Evolutionary conservation across 2,329 filamentous ascomycete genomes (phyloP), one percentile per base, ranked within the genome.

Genomic region (Zymoseptoria pseudotritici): DNA sequence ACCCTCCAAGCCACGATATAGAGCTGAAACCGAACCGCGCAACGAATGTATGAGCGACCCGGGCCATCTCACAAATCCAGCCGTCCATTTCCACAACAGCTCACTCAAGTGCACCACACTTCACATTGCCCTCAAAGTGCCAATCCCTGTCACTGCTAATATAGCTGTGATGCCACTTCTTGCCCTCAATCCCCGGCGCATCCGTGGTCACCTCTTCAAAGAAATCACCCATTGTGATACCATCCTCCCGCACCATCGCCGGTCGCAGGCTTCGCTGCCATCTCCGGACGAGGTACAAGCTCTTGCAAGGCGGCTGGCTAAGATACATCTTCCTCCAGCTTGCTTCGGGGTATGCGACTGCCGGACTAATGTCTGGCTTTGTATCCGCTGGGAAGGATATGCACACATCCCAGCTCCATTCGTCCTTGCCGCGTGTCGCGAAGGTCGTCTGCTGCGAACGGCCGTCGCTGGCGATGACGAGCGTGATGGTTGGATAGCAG

Each of bases 41-140:
- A 42, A 2, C 36, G 36, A 17, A 4, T 6, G 17, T 17, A 42
- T 0, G 17, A 17, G 36, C 36, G 36, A 42, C 4, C 17, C 36
- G 11, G 53, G 53, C 49, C 53, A 56, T 20, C 56, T 56, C 22
- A 10, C 4, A 17, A 29, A 50, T 19, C 9, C 8, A 55, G 17
- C 24, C 11, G 9, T 21, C 31, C 42, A 46, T 5, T 17, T 46
- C 4, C 17, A 36, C 17, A 17, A 26, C 53, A 36, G 74, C 75
- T 67, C 64, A 69, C 66, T 64, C 64, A 31, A 67, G 58, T 26
- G 58, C 58, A 56, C 61, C 67, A 59, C 67, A 69, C 54, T 62
- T 63, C 55, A 73, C 68, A 42, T 66, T 69, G 9, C 72, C 72
- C 57, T 73, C 72, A 57, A 74, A 72, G 58, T 74, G 72, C 72